Evolutionary conservation across 108 stramenopile species (phyloP).

Genomic region (Aurantiochytrium sp.): DNA sequence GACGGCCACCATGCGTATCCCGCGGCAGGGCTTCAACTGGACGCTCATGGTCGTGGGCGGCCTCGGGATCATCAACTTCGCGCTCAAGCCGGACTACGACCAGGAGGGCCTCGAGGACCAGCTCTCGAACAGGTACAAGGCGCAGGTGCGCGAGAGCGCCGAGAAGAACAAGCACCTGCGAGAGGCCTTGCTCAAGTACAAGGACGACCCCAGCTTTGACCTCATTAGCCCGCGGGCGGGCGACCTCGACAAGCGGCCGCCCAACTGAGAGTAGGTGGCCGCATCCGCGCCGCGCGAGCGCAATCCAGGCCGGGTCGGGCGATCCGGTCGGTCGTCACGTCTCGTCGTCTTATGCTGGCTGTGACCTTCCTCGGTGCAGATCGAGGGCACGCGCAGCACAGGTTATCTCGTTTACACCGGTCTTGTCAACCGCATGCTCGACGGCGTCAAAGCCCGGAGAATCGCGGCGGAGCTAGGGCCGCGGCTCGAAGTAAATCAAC

Average conservation of each 20-base stretch:
- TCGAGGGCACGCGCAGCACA: too few relatives aligned
- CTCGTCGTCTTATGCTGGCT: too few relatives aligned
- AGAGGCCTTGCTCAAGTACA: neutral
- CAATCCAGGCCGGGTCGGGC: too few relatives aligned
- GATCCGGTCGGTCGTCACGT: too few relatives aligned
- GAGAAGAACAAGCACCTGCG: neutral
- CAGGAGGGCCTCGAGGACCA: neutral
- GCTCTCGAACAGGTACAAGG: neutral
- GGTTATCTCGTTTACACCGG: too few relatives aligned
- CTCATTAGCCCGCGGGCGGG: neutral
- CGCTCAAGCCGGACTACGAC: neutral
- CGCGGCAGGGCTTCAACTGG: conserved; percentile 2
- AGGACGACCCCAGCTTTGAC: neutral
- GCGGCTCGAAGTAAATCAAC: too few relatives aligned
- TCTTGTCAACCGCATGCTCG: too few relatives aligned
- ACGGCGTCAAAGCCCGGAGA: too few relatives aligned
- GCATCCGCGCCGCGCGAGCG: neutral
- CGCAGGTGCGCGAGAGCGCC: neutral
- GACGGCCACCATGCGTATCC: neutral
- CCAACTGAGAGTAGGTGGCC: neutral
- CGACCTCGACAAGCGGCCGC: neutral
- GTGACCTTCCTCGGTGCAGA: too few relatives aligned
- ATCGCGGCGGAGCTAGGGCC: too few relatives aligned
- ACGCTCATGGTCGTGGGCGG: conserved; percentile 11
- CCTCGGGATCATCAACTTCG: neutral